A percentile compares a stretch with the other conserved stretches of the same genome.
Evolutionary conservation across 371 early-diverging fungal genomes (phyloP).

Genomic region (Globomyces sp.): DNA sequence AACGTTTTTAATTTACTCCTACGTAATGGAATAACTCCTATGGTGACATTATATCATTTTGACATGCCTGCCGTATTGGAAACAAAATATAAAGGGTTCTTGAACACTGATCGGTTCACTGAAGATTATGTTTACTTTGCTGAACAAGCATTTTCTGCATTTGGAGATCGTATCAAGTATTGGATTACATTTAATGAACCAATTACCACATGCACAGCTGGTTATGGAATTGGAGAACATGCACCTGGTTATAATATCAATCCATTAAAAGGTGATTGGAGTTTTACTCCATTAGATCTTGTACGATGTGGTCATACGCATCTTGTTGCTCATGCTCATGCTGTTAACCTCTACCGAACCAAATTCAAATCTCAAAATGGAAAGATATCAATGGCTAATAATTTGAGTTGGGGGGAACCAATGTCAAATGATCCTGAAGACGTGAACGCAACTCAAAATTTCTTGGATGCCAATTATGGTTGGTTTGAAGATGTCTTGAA

Average conservation of each 20-base stretch:
- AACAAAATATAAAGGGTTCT: slow-evolving; percentile 28
- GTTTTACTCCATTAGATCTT: slow-evolving; percentile 20
- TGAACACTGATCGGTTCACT: slow-evolving; percentile 20
- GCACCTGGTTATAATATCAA: slow-evolving; percentile 35
- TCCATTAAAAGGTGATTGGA: slow-evolving; percentile 12
- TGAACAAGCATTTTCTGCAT: slow-evolving; percentile 24
- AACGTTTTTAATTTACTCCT: slow-evolving; percentile 33
- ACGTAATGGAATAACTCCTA: slow-evolving; percentile 30
- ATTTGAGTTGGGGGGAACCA: slow-evolving; percentile 29
- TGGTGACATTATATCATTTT: slow-evolving; percentile 42
- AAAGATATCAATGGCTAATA: slow-evolving; percentile 16
- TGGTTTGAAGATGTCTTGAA: slow-evolving; percentile 36
- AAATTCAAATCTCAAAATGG: slow-evolving; percentile 26
- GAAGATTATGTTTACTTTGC: slow-evolving; percentile 34
- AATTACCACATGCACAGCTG: slow-evolving; percentile 13
- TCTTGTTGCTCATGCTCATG: slow-evolving; percentile 31
- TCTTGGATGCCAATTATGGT: slow-evolving; percentile 22
- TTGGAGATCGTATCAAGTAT: slow-evolving; percentile 32
- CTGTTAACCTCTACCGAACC: slow-evolving; percentile 27
- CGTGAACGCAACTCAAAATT: slow-evolving; percentile 6
- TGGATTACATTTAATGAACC: slow-evolving; percentile 49
- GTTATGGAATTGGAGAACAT: slow-evolving; percentile 22
- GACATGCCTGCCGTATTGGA: slow-evolving; percentile 33
- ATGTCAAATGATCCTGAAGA: slow-evolving; percentile 12
- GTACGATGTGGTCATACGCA: slow-evolving; percentile 25